These are phyloP conservation scores for Mycena amicta DNA, from an alignment of 768 basidiomycete species.

Conservation along the genomic window DNA sequence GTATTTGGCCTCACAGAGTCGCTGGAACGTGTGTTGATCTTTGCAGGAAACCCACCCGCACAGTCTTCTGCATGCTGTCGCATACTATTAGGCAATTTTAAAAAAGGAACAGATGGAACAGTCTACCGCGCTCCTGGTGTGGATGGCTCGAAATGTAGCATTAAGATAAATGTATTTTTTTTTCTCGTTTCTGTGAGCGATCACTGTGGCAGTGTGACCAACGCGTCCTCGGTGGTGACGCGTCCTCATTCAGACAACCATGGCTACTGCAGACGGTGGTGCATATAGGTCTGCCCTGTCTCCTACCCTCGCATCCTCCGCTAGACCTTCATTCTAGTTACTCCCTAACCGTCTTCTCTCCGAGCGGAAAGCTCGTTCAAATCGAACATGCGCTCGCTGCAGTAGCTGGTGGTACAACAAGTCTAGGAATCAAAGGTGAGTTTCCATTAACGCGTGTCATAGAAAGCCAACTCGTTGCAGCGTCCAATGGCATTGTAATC, in stretches of 20 bases:
- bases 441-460: slow-evolving; percentile 19
- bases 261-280: slow-evolving; percentile 2
- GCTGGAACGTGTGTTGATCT: too few species aligned
- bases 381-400: slow-evolving; percentile 99
- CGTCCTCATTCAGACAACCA: background rate
- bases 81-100: slow-evolving; percentile 70
- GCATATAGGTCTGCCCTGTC: slow-evolving; percentile 27
- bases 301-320: too few species aligned
- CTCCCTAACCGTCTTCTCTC: slow-evolving; percentile 99
- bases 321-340: slow-evolving; percentile 76
- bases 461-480: slow-evolving; percentile 44
- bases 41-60: slow-evolving; percentile 87
- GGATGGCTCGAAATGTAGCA: background rate
- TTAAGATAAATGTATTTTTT: background rate
- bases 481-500: slow-evolving; percentile 98
- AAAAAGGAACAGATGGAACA: slow-evolving; percentile 4
- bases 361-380: slow-evolving; percentile 98
- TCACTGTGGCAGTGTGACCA: background rate
- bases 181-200: slow-evolving; percentile 32
- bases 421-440: slow-evolving; percentile 96
- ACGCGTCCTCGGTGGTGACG: background rate
- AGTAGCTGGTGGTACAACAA: slow-evolving; percentile 92
- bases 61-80: slow-evolving; percentile 86
- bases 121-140: background rate
- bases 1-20: too few species aligned